A percentile compares a stretch with the other conserved stretches of the same genome.
Evolutionary conservation across 306 rosid genomes (phyloP).

Genomic region (Vigna angularis): DNA sequence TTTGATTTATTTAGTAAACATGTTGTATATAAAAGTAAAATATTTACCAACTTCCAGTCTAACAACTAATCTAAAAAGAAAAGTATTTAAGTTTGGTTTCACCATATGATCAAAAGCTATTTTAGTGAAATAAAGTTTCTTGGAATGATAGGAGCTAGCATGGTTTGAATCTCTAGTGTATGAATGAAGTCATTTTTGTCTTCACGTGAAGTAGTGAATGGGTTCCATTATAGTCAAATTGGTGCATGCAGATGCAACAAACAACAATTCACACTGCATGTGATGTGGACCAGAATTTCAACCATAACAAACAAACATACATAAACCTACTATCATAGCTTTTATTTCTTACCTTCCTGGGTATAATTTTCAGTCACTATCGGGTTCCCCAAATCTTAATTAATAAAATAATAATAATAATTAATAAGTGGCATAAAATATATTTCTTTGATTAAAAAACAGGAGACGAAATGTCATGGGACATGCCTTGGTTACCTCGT

Average conservation of each 20-base stretch:
- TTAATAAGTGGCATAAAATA: background rate
- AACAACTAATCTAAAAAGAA: too few relatives aligned
- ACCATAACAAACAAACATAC: background rate
- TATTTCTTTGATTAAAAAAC: background rate
- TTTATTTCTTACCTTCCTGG: background rate
- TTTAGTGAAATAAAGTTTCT: background rate
- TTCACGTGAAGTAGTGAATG: background rate
- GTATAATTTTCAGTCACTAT: background rate
- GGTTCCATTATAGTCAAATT: background rate
- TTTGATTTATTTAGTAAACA: too few relatives aligned
- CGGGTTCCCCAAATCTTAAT: background rate
- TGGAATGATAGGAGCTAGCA: background rate
- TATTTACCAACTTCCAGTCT: too few relatives aligned
- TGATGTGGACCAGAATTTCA: constrained; percentile 23
- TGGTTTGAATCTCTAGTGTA: background rate
- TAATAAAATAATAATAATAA: background rate
- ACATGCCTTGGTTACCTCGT: constrained; percentile 38
- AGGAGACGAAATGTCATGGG: constrained; percentile 1
- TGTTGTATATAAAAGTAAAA: too few relatives aligned
- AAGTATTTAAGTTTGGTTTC: background rate
- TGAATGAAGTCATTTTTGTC: background rate
- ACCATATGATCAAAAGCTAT: background rate
- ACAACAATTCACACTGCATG: constrained; percentile 1
- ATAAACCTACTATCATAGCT: background rate
- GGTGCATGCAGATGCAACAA: constrained; percentile 3